Conservation (phyloP, 2,329 filamentous ascomycete species). For the Penicillium sp. region DNA sequence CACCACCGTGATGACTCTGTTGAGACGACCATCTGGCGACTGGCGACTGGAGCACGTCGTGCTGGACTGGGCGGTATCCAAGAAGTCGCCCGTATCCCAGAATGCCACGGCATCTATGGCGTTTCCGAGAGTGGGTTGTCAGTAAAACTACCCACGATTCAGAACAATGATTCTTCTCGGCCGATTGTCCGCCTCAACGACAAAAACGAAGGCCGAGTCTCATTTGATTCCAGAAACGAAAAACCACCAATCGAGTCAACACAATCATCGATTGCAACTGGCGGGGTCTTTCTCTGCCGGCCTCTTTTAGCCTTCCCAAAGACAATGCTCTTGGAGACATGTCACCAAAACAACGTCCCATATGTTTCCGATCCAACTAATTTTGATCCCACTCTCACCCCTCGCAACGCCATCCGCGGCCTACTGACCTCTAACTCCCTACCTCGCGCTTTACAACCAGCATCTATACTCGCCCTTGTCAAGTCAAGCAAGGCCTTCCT, state of each 20-base stretch:
- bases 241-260: neutral
- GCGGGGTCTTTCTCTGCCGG: slow-evolving; percentile 35
- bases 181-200: neutral
- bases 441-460: slow-evolving; percentile 63
- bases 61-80: slow-evolving; percentile 68
- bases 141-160: slow-evolving; percentile 29
- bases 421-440: slow-evolving; percentile 55
- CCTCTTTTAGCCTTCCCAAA: slow-evolving; percentile 54
- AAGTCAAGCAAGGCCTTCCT: slow-evolving; percentile 46
- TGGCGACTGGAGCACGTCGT: slow-evolving; percentile 61
- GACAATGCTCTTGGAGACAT: slow-evolving; percentile 59
- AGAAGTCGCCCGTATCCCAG: slow-evolving; percentile 64
- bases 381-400: slow-evolving; percentile 65
- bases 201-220: slow-evolving; percentile 4
- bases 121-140: slow-evolving; percentile 60
- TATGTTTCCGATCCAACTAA: slow-evolving; percentile 91
- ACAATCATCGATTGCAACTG: slow-evolving; percentile 24
- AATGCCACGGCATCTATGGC: slow-evolving; percentile 70
- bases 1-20: slow-evolving; percentile 90
- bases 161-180: neutral
- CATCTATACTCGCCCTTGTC: slow-evolving; percentile 58
- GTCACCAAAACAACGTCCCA: slow-evolving; percentile 56
- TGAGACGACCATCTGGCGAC: slow-evolving; percentile 78
- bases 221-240: slow-evolving; percentile 1
- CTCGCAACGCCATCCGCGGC: slow-evolving; percentile 72